phyloP scores from a whole-genome alignment of 176 grass and related monocot genomes.

The Aegilops tauschii region DNA sequence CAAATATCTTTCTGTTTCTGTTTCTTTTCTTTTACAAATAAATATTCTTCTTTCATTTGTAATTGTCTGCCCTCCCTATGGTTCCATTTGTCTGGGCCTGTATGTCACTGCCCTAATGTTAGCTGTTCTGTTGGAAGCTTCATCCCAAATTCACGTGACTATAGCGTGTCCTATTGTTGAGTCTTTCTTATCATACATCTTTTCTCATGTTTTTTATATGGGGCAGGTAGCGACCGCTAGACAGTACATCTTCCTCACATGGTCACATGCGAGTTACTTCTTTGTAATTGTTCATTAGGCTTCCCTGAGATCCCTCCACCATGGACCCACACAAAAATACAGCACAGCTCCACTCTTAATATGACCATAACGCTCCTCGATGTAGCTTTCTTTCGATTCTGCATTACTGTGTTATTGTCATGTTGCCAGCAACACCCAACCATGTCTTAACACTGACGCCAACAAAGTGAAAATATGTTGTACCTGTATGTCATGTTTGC shows the following conservation, averaged over 20 bases:
- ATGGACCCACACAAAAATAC: neutral
- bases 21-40: neutral
- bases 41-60: neutral
- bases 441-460: neutral
- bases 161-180: neutral
- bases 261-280: neutral
- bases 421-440: constrained; percentile 1
- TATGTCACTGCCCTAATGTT: neutral
- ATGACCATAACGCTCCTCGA: neutral
- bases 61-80: neutral
- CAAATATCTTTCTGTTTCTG: neutral
- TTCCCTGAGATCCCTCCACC: neutral
- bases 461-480: neutral
- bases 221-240: neutral
- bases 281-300: neutral
- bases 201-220: neutral
- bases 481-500: neutral
- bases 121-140: neutral
- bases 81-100: neutral
- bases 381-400: neutral
- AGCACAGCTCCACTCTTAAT: neutral
- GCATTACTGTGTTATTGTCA: neutral
- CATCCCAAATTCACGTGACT: neutral
- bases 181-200: neutral
- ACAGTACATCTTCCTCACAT: neutral